Base-by-base conservation (phyloP, 257 asterid species). In the Plantago major region DNA sequence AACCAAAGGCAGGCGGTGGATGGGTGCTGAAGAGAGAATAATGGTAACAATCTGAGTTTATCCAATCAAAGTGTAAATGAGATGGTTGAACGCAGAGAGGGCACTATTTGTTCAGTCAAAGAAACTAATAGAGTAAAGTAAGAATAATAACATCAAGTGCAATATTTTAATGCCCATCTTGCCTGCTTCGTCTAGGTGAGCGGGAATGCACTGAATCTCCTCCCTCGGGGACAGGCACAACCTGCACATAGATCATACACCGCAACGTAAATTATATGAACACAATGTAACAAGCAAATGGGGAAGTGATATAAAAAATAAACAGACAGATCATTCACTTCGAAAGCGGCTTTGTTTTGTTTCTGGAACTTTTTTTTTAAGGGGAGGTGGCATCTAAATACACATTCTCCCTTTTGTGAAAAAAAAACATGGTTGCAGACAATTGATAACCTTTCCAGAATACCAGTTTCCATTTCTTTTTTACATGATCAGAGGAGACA, bases 1-100 rank as follows among this genome's bases (percentile, higher is more conserved):
- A 93, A 66, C 97, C 99, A 82, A 93, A 93, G 65, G 99, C 91
- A 53, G 99, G 99, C 49, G 97, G 97, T 38, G 99, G 99, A 72
- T 93, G 99, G 74, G 80, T 73, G 82, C 97, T 89, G 86, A 50
- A 66, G n/a, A 65, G 68, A 53, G 48, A 60, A 68, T 58, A 40
- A 62, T 22, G 56, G 55, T 45, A 62, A 71, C 58, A 52, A 71
- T 66, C 58, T 68, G 60, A 65, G 71, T 51, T 44, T 16, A 51
- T 40, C 62, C 72, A 71, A 30, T 26, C 51, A 55, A 37, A 28
- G 40, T 33, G 40, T 26, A 69, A 3, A 55, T 58, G 18, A 44
- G 55, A 67, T 11, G 53, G 55, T 18, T 55, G 59, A 30, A 38
- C 50, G 40, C 43, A 60, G 26, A 66, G 64, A 50, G 57, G 45